Conservation (phyloP, 1,284 basidiomycete genomes). For the Malassezia japonica region DNA sequence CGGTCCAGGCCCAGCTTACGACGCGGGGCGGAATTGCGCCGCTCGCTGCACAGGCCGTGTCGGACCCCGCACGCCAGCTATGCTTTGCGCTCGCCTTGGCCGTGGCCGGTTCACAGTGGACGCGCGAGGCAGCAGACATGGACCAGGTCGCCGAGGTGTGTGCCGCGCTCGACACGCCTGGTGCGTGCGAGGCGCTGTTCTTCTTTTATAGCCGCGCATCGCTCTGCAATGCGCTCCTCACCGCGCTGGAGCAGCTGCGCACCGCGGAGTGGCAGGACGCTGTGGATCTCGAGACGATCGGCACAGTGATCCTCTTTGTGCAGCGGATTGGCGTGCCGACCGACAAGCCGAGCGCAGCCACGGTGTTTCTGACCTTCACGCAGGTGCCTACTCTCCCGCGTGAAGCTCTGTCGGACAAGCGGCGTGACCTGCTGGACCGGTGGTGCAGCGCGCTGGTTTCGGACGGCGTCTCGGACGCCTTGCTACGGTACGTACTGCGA, state of each 20-base stretch:
- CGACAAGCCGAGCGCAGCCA: neutral
- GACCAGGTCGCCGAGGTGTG: neutral
- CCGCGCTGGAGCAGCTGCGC: neutral
- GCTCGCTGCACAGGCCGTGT: neutral
- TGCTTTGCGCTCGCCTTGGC: neutral
- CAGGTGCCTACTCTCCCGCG: neutral
- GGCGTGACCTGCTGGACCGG: neutral
- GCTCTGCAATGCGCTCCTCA: neutral
- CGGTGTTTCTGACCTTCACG: neutral
- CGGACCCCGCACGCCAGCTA: neutral
- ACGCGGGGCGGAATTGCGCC: neutral
- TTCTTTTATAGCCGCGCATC: neutral
- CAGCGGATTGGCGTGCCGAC: neutral
- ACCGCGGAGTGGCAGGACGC: neutral
- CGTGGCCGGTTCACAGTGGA: neutral
- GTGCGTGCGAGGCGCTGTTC: neutral
- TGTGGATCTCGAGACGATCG: neutral
- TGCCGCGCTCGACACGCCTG: neutral
- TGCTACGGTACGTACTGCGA: neutral
- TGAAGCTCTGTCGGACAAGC: neutral
- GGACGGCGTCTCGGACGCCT: neutral
- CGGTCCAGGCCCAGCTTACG: neutral
- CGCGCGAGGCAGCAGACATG: neutral
- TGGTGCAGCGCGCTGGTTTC: conserved; percentile 4
- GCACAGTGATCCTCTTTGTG: neutral